Evolutionary conservation across 1,284 basidiomycete genomes (phyloP), one percentile per base, ranked within the genome.

Genomic region (Gymnopus androsaceus): DNA sequence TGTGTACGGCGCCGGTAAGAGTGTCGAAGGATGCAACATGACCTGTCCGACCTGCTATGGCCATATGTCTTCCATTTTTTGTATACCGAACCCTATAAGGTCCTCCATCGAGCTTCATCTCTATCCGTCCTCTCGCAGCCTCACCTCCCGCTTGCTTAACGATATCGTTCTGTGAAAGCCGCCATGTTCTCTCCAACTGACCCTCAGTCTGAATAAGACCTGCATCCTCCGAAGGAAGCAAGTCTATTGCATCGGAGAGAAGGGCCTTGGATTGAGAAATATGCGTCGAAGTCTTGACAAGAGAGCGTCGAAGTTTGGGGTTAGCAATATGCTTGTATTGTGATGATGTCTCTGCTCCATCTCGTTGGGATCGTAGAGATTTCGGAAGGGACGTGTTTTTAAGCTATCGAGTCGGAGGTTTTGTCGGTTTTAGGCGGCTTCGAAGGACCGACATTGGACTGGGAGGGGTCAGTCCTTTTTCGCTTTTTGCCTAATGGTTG

Each of bases 21-120:
- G 94, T 96, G 70, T 98, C 95, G 66, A 98, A 96, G 0, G 94
- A 93, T 1, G 94, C 92, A n/a, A 95, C 83, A 72, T 98, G 94
- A 0, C 96, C 95, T 55, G 80, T 82, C 17, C 81, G 79, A 4
- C 94, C 94, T 1, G 84, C 90, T 61, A 97, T 85, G 0, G 92
- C 94, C 51, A 96, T 70, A 71, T 95, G 89, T 67, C 93, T 80
- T 60, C 96, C 96, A 68, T 98, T 98, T 59, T 90, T 77, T 3
- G 94, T 94, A 73, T 97, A 98, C 75, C 92, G 70, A 67, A 80
- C 75, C 67, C 86, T 74, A 72, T 98, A 90, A 21, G 90, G 88
- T 0, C 96, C 96, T n/a, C 90, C 89, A 58, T 95, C 92, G 42
- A 98, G 73, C 59, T 82, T 86, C 72, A 92, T 84, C 68, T 95